Conservation (phyloP, 2,329 filamentous ascomycete species). For the Aureobasidium zeae region DNA sequence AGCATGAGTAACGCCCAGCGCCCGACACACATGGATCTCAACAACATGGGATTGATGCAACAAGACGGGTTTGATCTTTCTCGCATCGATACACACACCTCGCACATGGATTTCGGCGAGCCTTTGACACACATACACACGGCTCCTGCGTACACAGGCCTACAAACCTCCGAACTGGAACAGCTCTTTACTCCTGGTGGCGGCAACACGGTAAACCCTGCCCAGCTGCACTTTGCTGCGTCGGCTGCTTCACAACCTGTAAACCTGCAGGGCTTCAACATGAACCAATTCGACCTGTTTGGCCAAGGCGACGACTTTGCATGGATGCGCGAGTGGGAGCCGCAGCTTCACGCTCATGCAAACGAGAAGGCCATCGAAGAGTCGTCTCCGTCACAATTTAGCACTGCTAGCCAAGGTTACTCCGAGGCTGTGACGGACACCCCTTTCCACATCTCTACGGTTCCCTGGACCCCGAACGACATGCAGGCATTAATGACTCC, state of each 20-base stretch:
- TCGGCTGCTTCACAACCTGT: slow-evolving; percentile 39
- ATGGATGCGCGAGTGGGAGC: slow-evolving; percentile 76
- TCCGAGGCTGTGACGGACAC: slow-evolving; percentile 89
- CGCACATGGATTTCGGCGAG: slow-evolving; percentile 51
- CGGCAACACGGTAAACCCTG: slow-evolving; percentile 53
- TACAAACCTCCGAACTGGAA: slow-evolving; percentile 63
- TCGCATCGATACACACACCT: slow-evolving; percentile 60
- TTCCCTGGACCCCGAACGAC: slow-evolving; percentile 56
- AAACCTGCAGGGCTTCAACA: slow-evolving; percentile 30
- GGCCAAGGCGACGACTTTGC: slow-evolving; percentile 64
- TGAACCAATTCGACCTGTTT: slow-evolving; percentile 44
- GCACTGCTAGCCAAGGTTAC: slow-evolving; percentile 83
- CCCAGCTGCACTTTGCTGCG: slow-evolving; percentile 72
- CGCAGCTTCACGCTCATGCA: slow-evolving; percentile 53
- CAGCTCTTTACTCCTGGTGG: slow-evolving; percentile 55
- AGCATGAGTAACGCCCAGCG: slow-evolving; percentile 59
- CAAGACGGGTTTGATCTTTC: slow-evolving; percentile 11
- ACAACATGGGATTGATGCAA: slow-evolving; percentile 47
- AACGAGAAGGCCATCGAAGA: slow-evolving; percentile 80
- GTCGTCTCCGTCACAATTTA: slow-evolving; percentile 92
- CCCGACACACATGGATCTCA: slow-evolving; percentile 52
- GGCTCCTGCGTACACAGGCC: slow-evolving; percentile 61
- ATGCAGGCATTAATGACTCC: slow-evolving; percentile 57
- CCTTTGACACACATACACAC: slow-evolving; percentile 62
- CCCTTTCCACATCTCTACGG: slow-evolving; percentile 20